phyloP scores from a whole-genome alignment of 441 rosid genomes.

The Mallotus repandus region DNA sequence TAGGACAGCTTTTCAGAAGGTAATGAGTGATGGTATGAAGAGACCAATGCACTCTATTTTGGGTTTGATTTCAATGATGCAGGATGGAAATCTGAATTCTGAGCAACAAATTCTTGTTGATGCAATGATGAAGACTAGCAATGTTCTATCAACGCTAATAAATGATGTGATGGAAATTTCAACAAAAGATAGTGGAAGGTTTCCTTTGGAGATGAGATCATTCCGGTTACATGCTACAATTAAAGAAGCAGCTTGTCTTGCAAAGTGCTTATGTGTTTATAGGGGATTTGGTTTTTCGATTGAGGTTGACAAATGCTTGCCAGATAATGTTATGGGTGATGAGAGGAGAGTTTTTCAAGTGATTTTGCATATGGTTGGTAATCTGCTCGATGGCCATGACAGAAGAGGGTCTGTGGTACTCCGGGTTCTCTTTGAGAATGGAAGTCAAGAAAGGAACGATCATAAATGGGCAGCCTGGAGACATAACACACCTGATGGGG shows the following conservation, averaged over 20 bases:
- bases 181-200: constrained; percentile 53
- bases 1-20: constrained; percentile 73
- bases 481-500: constrained; percentile 51
- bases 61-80: constrained; percentile 79
- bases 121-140: constrained; percentile 78
- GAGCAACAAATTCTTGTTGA: constrained; percentile 75
- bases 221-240: constrained; percentile 59
- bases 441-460: constrained; percentile 69
- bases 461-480: constrained; percentile 77
- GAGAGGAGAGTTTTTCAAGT: constrained; percentile 84
- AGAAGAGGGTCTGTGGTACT: constrained; percentile 50
- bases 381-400: constrained; percentile 48
- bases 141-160: constrained; percentile 72
- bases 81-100: constrained; percentile 50
- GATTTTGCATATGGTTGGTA: constrained; percentile 81
- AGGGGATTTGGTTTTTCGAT: constrained; percentile 56
- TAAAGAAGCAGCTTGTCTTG: constrained; percentile 75
- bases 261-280: constrained; percentile 69
- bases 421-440: constrained; percentile 51
- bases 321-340: constrained; percentile 73
- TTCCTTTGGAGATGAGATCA: constrained; percentile 54
- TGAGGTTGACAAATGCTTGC: constrained; percentile 69
- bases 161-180: constrained; percentile 86
- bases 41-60: constrained; percentile 84
- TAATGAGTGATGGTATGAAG: constrained; percentile 92